These are phyloP conservation scores for Venturia effusa DNA, from an alignment of 2,329 filamentous ascomycete genomes.

Conservation along the genomic window DNA sequence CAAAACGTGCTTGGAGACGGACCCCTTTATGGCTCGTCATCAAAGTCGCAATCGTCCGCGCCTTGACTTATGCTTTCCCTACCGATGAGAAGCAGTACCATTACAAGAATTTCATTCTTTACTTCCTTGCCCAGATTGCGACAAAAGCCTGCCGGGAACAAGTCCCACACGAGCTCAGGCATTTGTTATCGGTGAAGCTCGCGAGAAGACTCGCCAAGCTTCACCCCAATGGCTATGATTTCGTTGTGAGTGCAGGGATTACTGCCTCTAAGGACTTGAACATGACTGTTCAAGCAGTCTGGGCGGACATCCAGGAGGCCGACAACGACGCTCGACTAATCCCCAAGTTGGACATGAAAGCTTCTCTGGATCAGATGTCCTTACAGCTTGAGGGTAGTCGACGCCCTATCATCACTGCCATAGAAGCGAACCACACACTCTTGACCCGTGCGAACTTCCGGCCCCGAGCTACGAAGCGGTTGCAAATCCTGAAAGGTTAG, in stretches of 20 bases:
- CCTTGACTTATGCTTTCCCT: neutral
- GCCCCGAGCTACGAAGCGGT: too few relatives aligned
- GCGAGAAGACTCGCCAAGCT: neutral
- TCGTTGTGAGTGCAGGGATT: slow-evolving; percentile 17
- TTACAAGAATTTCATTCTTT: slow-evolving; percentile 1
- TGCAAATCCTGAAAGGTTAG: too few relatives aligned
- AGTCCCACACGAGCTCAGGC: neutral
- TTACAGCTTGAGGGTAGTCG: too few relatives aligned
- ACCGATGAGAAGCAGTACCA: neutral
- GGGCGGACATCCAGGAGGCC: neutral
- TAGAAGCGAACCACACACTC: too few relatives aligned
- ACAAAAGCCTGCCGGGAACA: neutral
- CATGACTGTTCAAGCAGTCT: neutral
- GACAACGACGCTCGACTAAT: neutral
- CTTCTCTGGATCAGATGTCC: too few relatives aligned
- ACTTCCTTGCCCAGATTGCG: neutral
- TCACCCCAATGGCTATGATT: slow-evolving; percentile 29
- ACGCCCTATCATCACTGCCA: too few relatives aligned
- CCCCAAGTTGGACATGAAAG: too few relatives aligned
- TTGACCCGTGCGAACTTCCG: too few relatives aligned
- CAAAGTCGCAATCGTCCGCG: neutral
- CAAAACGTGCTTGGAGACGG: neutral
- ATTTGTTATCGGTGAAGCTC: neutral
- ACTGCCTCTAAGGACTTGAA: neutral
- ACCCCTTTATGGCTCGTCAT: neutral